Evolutionary conservation across 2,329 filamentous ascomycete genomes (phyloP), one percentile per base, ranked within the genome.

Genomic region (Elsinoe australis): DNA sequence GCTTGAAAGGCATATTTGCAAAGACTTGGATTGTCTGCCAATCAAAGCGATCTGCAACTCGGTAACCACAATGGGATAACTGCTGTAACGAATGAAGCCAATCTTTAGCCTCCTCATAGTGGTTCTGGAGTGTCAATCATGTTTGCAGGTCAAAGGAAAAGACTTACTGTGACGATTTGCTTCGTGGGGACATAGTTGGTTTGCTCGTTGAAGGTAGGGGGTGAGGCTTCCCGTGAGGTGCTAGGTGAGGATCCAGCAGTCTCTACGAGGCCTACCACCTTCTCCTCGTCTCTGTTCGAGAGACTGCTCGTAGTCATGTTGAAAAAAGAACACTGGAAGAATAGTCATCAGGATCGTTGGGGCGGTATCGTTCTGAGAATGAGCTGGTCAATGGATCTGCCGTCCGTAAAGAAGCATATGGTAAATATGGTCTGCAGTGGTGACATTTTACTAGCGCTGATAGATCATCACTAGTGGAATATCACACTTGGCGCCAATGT

Each of bases 101-200:
- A n/a, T n/a, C n/a, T n/a, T n/a, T n/a, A n/a, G n/a, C n/a, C n/a
- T n/a, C n/a, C n/a, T n/a, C n/a, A n/a, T n/a, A n/a, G n/a, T n/a
- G n/a, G n/a, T n/a, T n/a, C n/a, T n/a, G n/a, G n/a, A n/a, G n/a
- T n/a, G n/a, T n/a, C n/a, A n/a, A n/a, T n/a, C n/a, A n/a, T n/a
- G n/a, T n/a, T n/a, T n/a, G n/a, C n/a, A n/a, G n/a, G n/a, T n/a
- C n/a, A n/a, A 15, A 8, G 24, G 17, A 26, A 10, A 8, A 21
- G 17, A 51, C 56, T 51, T 59, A 74, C 73, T n/a, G 67, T 76
- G 53, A 76, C 70, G 41, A 77, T 75, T 1, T 65, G 73, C 18
- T 64, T 64, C 42, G 56, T 67, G 3, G 73, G 71, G 2, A 76
- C 72, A 63, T 76, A 77, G 52, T 76, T 74, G 12, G 74, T 76